Evolutionary conservation across 805 yeast species (phyloP), one percentile per base, ranked within the genome.

Genomic region (Kazachstania kunashirensis): DNA sequence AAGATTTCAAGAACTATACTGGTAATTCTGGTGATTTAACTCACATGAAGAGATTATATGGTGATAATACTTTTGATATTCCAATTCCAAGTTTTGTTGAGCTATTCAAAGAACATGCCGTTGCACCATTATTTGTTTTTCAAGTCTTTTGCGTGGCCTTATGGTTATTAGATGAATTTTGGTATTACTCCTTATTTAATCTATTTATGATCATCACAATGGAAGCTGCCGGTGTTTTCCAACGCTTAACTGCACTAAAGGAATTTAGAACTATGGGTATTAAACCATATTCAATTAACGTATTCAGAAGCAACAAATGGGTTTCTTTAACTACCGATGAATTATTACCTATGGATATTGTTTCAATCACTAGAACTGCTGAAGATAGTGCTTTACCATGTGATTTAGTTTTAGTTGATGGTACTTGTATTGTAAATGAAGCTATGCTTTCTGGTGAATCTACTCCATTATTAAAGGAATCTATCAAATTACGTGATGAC

Each of bases 381-480:
- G 98, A 89, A 34, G 97, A 85, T 38, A 73, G 81, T 44, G 95
- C 97, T 2, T 65, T 92, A 37, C 96, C 98, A 13, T 92, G 98
- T 67, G 98, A 92, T 61, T 63, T 92, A 62, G 62, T 92, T 25
- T 68, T 92, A 31, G 61, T 84, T 35, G 88, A 80, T 50, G 98
- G 98, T 36, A 72, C 95, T 14, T 92, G 94, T 47, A 92, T 92
- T 55, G 94, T 92, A 31, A 92, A 92, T 57, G 98, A 92, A 69
- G 98, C 98, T 17, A 92, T 92, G 98, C 77, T 92, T 39, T 84
- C 96, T 5, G 98, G 98, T 59, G 98, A 92, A 66, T 86, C 96
- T 5, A 92, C 98, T 30, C 98, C 98, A 6, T 68, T 92, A 49
- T 75, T 92, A 55, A 92, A 92, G 56, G 98, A 92, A 62, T 83